A percentile compares a stretch with the other conserved stretches of the same genome.
phyloP scores from a whole-genome alignment of 441 rosid species.

The Isatis lusitanica region DNA sequence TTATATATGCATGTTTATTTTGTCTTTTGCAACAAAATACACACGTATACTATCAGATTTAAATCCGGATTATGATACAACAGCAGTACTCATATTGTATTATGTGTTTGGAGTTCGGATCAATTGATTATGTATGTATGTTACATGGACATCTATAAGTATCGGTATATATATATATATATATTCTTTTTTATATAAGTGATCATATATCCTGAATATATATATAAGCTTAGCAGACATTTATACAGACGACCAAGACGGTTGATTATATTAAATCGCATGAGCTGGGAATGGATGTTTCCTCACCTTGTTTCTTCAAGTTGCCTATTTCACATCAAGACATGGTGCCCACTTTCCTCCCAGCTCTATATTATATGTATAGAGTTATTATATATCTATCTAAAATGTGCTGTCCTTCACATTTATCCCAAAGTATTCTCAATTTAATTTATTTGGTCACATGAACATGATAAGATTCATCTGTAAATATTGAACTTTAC shows the following conservation, averaged over 20 bases:
- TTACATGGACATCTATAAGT: not conserved
- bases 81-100: not conserved
- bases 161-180: not conserved
- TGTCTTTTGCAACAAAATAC: not conserved
- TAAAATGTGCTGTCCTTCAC: constrained; percentile 36
- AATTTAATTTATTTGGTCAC: constrained; percentile 9
- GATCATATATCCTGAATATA: not conserved
- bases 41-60: not conserved
- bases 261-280: constrained; percentile 27
- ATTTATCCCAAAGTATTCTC: constrained; percentile 23
- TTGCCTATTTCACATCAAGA: constrained; percentile 27
- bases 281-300: constrained; percentile 31
- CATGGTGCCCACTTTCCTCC: constrained; percentile 34
- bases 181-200: not conserved
- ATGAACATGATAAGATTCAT: constrained; percentile 27
- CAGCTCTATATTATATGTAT: not conserved
- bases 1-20: not conserved
- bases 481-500: not conserved
- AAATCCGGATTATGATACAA: not conserved
- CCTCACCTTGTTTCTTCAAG: constrained; percentile 21
- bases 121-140: not conserved
- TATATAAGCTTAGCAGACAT: constrained; percentile 27
- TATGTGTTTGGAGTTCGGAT: not conserved
- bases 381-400: not conserved
- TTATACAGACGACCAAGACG: constrained; percentile 18